Percentiles rank a stretch among this genome's conserved stretches.
Evolutionary conservation across 192 early-diverging fungal genomes (phyloP).

Genomic region (Gigaspora rosea): DNA sequence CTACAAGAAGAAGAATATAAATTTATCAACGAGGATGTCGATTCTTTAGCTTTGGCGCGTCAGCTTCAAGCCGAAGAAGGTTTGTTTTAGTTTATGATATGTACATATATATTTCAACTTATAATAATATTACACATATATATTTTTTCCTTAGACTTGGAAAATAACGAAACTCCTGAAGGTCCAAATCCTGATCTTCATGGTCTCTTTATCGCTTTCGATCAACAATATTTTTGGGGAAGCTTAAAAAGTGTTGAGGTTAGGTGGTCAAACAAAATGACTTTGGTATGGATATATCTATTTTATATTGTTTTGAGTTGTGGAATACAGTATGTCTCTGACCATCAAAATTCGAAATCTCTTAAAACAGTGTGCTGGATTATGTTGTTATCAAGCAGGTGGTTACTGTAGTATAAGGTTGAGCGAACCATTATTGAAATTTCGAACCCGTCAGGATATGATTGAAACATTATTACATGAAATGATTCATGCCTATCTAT

Average conservation of each 20-base stretch:
- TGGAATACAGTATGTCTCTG: too few species aligned
- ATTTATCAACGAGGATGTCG: not conserved
- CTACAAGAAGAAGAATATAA: not conserved
- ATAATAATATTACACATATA: too few species aligned
- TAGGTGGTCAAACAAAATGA: conserved; percentile 59
- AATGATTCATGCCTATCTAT: conserved; percentile 72
- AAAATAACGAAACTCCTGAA: too few species aligned
- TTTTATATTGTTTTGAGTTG: too few species aligned
- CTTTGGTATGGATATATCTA: conserved; percentile 39
- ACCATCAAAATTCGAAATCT: not conserved
- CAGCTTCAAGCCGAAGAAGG: conserved; percentile 11
- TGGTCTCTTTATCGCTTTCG: conserved; percentile 53
- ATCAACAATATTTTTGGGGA: conserved; percentile 57
- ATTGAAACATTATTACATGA: conserved; percentile 69
- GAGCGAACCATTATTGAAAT: conserved; percentile 67
- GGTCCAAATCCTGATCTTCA: conserved; percentile 52
- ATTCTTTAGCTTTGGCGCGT: conserved; percentile 17
- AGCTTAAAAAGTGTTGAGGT: conserved; percentile 58
- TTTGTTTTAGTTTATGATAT: not conserved
- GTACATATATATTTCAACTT: too few species aligned
- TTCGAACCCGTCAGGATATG: conserved; percentile 58
- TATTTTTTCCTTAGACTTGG: too few species aligned
- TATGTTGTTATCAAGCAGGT: conserved; percentile 51
- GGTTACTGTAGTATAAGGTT: conserved; percentile 57
- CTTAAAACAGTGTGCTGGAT: conserved; percentile 49